These are phyloP conservation scores for Naganishia sp. DNA, from an alignment of 1,284 basidiomycete species.

Conservation along the genomic window DNA sequence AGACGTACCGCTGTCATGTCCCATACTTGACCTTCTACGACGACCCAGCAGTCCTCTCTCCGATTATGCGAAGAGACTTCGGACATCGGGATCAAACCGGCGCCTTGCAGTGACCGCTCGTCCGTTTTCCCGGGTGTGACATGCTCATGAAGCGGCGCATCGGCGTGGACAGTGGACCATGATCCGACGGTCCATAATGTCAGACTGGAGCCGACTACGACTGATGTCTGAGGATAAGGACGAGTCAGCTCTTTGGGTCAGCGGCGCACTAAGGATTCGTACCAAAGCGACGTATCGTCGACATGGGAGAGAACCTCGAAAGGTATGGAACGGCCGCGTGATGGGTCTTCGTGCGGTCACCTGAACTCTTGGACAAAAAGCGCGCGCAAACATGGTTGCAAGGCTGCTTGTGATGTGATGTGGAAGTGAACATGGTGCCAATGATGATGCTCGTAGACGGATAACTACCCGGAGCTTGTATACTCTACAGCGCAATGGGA, in stretches of 20 bases:
- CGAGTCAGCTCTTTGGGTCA: background rate
- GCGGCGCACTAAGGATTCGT: background rate
- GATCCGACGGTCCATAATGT: too few relatives aligned
- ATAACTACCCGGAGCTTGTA: too few relatives aligned
- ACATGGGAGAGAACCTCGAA: background rate
- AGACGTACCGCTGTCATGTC: slow-evolving; percentile 50
- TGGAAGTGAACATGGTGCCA: too few relatives aligned
- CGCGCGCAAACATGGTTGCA: too few relatives aligned
- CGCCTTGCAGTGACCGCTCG: slow-evolving; percentile 6
- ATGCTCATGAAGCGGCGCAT: background rate
- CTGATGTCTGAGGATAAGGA: background rate
- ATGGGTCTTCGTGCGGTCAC: too few relatives aligned
- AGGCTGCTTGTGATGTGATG: too few relatives aligned
- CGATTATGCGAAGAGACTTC: slow-evolving; percentile 49
- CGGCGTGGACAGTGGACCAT: background rate
- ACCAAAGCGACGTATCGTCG: background rate
- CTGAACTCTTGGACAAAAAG: too few relatives aligned
- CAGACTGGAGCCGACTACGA: background rate
- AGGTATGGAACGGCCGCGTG: too few relatives aligned
- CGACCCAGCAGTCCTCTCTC: slow-evolving; percentile 50
- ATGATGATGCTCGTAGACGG: too few relatives aligned
- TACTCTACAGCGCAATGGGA: too few relatives aligned
- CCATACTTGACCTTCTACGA: slow-evolving; percentile 51
- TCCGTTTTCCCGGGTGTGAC: slow-evolving; percentile 4
- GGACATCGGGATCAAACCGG: slow-evolving; percentile 32